phyloP scores from a whole-genome alignment of 371 early-diverging fungal genomes.

The Rhizopus delemar region DNA sequence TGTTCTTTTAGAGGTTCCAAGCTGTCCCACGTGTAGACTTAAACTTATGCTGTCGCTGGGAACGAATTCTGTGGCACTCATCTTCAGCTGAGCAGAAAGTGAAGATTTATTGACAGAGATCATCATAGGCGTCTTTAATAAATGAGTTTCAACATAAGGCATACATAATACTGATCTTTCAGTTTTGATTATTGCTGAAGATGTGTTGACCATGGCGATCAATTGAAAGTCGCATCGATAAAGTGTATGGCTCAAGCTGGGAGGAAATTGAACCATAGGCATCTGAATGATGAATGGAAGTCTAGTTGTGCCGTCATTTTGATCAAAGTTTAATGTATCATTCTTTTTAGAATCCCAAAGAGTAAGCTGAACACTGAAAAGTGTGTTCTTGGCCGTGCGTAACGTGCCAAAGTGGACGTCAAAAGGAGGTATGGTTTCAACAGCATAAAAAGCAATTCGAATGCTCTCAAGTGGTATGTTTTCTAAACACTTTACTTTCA shows the following conservation, averaged over 20 bases:
- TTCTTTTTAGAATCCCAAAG: constrained; percentile 12
- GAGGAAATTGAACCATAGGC: constrained; percentile 28
- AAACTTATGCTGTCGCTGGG: constrained; percentile 14
- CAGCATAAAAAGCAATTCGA: constrained; percentile 20
- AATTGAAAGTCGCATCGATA: constrained; percentile 20
- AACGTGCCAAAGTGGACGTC: constrained; percentile 8
- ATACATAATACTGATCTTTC: constrained; percentile 12
- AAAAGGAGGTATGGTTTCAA: constrained; percentile 18
- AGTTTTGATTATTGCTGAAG: constrained; percentile 3
- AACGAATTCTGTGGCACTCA: constrained; percentile 16
- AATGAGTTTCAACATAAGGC: constrained; percentile 26
- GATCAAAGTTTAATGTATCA: background rate
- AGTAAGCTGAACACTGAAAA: constrained; percentile 14
- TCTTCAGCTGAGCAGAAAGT: constrained; percentile 9
- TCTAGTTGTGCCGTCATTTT: background rate
- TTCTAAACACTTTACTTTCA: constrained; percentile 11
- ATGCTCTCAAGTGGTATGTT: constrained; percentile 8
- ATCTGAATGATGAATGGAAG: constrained; percentile 27
- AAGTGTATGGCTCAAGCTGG: constrained; percentile 1
- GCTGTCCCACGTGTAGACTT: constrained; percentile 6
- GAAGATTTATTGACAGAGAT: constrained; percentile 5
- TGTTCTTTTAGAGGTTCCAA: background rate
- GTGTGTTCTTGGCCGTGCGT: background rate
- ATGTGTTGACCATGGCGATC: constrained; percentile 16
- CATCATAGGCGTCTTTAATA: constrained; percentile 17